Conservation (phyloP, 495 filamentous ascomycete genomes). For the Penicillium diatomitis region DNA sequence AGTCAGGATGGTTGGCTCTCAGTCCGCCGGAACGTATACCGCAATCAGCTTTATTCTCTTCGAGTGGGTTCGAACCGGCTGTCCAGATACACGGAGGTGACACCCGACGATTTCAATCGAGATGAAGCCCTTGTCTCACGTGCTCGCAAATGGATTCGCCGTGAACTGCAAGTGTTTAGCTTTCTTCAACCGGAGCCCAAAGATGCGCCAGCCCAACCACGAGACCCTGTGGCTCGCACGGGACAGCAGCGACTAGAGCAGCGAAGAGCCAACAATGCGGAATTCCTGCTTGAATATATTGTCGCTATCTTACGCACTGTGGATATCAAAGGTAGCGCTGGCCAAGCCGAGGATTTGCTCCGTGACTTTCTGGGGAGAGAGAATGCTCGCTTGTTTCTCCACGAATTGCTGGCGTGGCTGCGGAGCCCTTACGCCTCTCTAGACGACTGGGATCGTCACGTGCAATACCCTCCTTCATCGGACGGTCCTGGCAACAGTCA, state of each 20-base stretch:
- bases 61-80: conserved; percentile 78
- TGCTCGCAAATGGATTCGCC: conserved; percentile 78
- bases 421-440: conserved; percentile 64
- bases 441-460: conserved; percentile 71
- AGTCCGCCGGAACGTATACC: conserved; percentile 67
- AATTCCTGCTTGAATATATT: conserved; percentile 85
- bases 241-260: conserved; percentile 29
- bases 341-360: conserved; percentile 83
- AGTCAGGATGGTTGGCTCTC: conserved; percentile 49
- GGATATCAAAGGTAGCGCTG: conserved; percentile 76
- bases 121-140: conserved; percentile 64
- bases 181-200: conserved; percentile 49
- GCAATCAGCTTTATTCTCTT: conserved; percentile 64
- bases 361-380: conserved; percentile 74
- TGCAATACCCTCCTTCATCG: conserved; percentile 50
- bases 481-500: background rate
- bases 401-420: conserved; percentile 75
- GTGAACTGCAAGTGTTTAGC: conserved; percentile 80
- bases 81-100: conserved; percentile 70
- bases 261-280: conserved; percentile 63
- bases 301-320: conserved; percentile 82
- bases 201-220: conserved; percentile 9
- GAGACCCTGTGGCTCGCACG: conserved; percentile 17
- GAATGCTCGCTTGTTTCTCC: conserved; percentile 71
- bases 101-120: conserved; percentile 52